Evolutionary conservation across 139 green algal genomes (phyloP).

Genomic region (Coelastrella sp.): DNA sequence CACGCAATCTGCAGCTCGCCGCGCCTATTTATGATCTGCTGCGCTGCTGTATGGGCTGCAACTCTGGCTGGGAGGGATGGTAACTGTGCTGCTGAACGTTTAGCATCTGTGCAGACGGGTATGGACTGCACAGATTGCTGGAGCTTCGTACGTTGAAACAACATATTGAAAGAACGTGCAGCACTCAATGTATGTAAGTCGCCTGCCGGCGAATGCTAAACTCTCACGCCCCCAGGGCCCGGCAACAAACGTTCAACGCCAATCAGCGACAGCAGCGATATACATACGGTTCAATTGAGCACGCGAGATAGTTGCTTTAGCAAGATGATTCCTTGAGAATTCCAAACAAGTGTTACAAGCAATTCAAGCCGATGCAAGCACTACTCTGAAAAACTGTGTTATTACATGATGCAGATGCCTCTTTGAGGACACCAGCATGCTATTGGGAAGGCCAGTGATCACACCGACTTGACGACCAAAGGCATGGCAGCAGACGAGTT

Average conservation of each 20-base stretch:
- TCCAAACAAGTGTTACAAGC: not conserved
- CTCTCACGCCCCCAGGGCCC: not conserved
- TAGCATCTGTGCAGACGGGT: not conserved
- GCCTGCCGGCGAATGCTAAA: not conserved
- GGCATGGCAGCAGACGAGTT: not conserved
- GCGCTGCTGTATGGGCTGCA: not conserved
- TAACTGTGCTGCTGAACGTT: slow-evolving; percentile 8
- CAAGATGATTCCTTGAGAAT: not conserved
- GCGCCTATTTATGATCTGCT: not conserved
- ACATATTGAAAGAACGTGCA: not conserved
- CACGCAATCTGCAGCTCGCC: slow-evolving; percentile 31
- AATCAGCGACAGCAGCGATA: not conserved
- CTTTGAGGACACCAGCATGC: not conserved
- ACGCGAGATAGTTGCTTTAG: not conserved
- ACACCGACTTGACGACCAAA: not conserved
- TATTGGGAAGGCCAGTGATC: not conserved
- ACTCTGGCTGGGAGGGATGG: not conserved
- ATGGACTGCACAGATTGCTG: slow-evolving; percentile 11
- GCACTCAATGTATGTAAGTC: not conserved
- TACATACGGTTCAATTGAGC: not conserved
- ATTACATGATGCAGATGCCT: not conserved
- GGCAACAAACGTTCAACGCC: not conserved
- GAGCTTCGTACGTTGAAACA: not conserved
- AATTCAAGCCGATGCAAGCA: not conserved
- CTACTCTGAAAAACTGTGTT: no score